Conservation (phyloP, 148 eudicot genomes). For the Chenopodium suecicum region DNA sequence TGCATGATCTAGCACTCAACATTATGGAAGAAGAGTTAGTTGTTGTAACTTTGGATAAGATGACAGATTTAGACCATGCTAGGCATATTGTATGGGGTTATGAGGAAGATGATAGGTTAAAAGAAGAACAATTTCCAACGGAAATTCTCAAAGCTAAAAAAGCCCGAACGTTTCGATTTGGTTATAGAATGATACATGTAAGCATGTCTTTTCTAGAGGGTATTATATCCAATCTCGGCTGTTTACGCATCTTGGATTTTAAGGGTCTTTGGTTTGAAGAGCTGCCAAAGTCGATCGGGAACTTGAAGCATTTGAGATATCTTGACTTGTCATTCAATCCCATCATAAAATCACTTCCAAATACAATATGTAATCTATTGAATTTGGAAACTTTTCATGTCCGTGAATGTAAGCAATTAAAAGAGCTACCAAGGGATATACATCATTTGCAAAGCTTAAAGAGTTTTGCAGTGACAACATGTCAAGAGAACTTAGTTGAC, state of each 20-base stretch:
- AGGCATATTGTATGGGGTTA: conserved; percentile 30
- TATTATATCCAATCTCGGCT: conserved; percentile 22
- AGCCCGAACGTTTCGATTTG: conserved; percentile 30
- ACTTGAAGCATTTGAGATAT: conserved; percentile 35
- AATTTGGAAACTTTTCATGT: conserved; percentile 39
- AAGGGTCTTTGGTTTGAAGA: conserved; percentile 33
- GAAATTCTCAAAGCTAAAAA: conserved; percentile 26
- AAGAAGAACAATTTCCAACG: conserved; percentile 18
- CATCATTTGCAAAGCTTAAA: conserved; percentile 34
- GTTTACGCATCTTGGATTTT: conserved; percentile 34
- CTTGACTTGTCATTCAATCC: conserved; percentile 30
- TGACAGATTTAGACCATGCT: conserved; percentile 17
- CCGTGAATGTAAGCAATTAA: conserved; percentile 29
- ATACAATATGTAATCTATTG: conserved; percentile 41
- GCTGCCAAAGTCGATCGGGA: conserved; percentile 44
- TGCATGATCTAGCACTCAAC: conserved; percentile 42
- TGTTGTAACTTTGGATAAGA: conserved; percentile 18
- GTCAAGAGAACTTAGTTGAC: conserved; percentile 14
- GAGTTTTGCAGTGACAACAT: conserved; percentile 34
- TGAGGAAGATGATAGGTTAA: not conserved
- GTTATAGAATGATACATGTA: conserved; percentile 8
- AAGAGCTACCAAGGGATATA: conserved; percentile 35
- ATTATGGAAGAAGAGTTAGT: conserved; percentile 36
- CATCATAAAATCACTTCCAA: conserved; percentile 41
- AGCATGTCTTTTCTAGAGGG: conserved; percentile 30